A percentile compares a stretch with the other conserved stretches of the same genome.
Conservation (phyloP, 2,329 filamentous ascomycete species). For the Xenoacremonium recifei region DNA sequence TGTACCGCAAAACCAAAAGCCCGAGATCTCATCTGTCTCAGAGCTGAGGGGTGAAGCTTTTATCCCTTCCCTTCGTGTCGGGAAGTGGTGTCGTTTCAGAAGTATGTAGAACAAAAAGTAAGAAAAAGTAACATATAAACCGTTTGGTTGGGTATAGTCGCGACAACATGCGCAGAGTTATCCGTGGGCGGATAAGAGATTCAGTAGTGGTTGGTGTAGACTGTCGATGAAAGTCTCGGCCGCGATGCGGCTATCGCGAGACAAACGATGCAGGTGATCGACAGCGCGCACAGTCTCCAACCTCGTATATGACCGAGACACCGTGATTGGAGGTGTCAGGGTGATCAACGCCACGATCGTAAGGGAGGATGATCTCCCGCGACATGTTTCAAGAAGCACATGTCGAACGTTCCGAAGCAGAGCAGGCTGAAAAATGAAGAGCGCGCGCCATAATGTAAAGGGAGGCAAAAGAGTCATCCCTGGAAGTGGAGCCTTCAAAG, state of each 20-base stretch:
- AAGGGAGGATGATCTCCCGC: constrained; percentile 13
- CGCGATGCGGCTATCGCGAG: background rate
- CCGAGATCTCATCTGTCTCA: constrained; percentile 18
- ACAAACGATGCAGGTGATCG: too few species aligned
- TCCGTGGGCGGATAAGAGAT: constrained; percentile 23
- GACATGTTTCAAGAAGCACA: constrained; percentile 21
- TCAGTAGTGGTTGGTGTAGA: constrained; percentile 18
- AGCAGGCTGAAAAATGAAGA: constrained; percentile 17
- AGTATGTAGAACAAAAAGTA: constrained; percentile 25
- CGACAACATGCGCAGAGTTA: constrained; percentile 27
- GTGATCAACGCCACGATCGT: constrained; percentile 17
- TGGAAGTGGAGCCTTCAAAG: constrained; percentile 14
- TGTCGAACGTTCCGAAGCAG: constrained; percentile 16
- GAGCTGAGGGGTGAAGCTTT: constrained; percentile 17
- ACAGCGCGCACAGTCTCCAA: background rate
- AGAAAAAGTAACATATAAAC: constrained; percentile 13
- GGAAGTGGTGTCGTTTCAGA: constrained; percentile 5
- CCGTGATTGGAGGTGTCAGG: constrained; percentile 17
- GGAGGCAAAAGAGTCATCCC: constrained; percentile 14
- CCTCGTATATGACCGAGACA: constrained; percentile 19
- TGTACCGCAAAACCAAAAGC: constrained; percentile 21
- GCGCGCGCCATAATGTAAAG: constrained; percentile 22
- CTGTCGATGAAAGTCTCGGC: constrained; percentile 8
- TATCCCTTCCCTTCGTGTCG: constrained; percentile 14
- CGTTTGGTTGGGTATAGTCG: constrained; percentile 25